phyloP scores from a whole-genome alignment of 176 grass and related monocot species.

The Rhynchospora tenuis region DNA sequence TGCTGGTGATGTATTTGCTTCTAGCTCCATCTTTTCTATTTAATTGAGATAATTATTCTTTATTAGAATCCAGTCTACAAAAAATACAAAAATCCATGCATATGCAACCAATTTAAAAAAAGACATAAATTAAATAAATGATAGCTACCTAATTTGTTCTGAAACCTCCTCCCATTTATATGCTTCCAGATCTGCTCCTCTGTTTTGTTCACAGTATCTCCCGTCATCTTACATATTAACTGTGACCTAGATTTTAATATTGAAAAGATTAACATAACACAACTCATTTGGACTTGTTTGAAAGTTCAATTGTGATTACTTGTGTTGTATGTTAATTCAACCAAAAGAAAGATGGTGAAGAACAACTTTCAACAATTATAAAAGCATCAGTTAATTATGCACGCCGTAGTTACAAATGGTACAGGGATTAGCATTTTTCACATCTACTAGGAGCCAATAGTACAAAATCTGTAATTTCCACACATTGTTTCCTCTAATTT shows the following conservation, averaged over 20 bases:
- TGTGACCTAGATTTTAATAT: slow-evolving; percentile 41
- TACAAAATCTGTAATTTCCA: not conserved
- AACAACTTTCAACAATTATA: not conserved
- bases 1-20: slow-evolving; percentile 33
- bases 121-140: not conserved
- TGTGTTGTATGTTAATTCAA: not conserved
- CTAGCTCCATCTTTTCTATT: slow-evolving; percentile 60
- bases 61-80: slow-evolving; percentile 18
- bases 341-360: not conserved
- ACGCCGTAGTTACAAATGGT: not conserved
- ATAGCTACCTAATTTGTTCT: slow-evolving; percentile 74
- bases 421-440: not conserved
- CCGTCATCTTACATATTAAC: slow-evolving; percentile 78
- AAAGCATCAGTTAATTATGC: not conserved
- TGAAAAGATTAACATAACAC: slow-evolving; percentile 8
- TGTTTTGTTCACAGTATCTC: slow-evolving; percentile 61
- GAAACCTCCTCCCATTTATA: slow-evolving; percentile 79
- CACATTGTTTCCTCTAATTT: too few species aligned
- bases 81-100: not conserved
- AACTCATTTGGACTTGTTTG: not conserved
- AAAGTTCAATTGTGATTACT: not conserved
- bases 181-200: slow-evolving; percentile 99
- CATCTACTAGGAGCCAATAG: not conserved
- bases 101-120: not conserved
- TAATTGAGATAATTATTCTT: not conserved